Conservation (phyloP, 352 stramenopile species). For the Phytopythium chamaehyphon region DNA sequence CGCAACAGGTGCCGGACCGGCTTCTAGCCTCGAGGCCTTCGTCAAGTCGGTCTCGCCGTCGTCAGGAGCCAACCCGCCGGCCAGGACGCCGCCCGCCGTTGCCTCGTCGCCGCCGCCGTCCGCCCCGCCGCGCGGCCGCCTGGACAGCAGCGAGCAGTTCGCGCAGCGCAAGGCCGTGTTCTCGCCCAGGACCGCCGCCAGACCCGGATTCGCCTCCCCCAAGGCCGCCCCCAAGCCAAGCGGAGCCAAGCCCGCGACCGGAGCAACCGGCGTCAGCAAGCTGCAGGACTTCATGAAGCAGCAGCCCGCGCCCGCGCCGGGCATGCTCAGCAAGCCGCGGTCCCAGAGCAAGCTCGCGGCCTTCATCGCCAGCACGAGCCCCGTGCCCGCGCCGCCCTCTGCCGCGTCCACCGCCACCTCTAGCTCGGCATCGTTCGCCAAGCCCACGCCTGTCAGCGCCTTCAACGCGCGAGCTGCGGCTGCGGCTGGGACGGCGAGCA, state of each 20-base stretch:
- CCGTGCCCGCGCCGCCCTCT: slow-evolving; percentile 22
- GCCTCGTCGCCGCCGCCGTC: slow-evolving; percentile 21
- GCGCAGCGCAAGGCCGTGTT: slow-evolving; percentile 62
- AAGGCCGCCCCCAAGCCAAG: too few species aligned
- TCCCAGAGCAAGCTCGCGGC: slow-evolving; percentile 76
- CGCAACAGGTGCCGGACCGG: slow-evolving; percentile 12
- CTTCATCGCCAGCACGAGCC: slow-evolving; percentile 66
- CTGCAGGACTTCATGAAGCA: slow-evolving; percentile 80
- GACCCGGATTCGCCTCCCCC: slow-evolving; percentile 8
- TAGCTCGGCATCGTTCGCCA: slow-evolving; percentile 7
- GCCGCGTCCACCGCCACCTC: slow-evolving; percentile 13
- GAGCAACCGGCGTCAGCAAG: slow-evolving; percentile 39
- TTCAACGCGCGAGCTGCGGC: slow-evolving; percentile 20
- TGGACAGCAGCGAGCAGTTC: slow-evolving; percentile 43
- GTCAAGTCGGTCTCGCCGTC: slow-evolving; percentile 26
- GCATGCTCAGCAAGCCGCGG: slow-evolving; percentile 34
- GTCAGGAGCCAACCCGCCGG: neutral
- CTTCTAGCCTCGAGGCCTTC: slow-evolving; percentile 20
- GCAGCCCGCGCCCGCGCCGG: slow-evolving; percentile 31
- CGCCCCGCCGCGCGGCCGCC: slow-evolving; percentile 18
- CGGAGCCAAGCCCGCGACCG: slow-evolving; percentile 17
- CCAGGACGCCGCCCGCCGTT: slow-evolving; percentile 12
- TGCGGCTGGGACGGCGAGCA: too few species aligned
- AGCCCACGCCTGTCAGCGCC: slow-evolving; percentile 19
- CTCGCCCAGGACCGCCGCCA: slow-evolving; percentile 30